phyloP scores from a whole-genome alignment of 331 rosid species.

The Ulmus americana region DNA sequence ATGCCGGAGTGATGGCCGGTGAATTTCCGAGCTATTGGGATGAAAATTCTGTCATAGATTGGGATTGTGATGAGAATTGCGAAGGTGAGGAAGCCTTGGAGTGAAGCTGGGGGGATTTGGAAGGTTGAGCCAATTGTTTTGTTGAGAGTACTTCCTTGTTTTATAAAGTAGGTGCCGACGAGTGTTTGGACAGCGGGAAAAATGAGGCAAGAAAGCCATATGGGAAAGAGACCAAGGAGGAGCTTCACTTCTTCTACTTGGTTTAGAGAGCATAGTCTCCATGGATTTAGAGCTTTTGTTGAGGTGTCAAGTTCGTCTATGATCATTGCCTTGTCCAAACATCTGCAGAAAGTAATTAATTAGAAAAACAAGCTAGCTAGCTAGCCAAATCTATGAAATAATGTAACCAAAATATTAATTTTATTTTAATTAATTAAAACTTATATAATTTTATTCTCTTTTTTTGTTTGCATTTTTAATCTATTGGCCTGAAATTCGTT shows the following conservation, averaged over 20 bases:
- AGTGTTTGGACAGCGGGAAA: constrained; percentile 18
- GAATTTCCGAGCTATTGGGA: constrained; percentile 19
- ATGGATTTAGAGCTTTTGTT: constrained; percentile 24
- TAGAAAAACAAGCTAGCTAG: not conserved
- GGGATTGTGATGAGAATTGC: constrained; percentile 8
- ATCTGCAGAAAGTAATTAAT: constrained; percentile 15
- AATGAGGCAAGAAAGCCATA: constrained; percentile 28
- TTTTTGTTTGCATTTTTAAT: not conserved
- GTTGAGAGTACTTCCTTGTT: constrained; percentile 32
- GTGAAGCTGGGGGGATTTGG: constrained; percentile 40
- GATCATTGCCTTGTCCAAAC: constrained; percentile 34
- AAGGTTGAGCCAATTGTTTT: constrained; percentile 29
- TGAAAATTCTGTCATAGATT: constrained; percentile 19
- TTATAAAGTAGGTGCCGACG: constrained; percentile 22
- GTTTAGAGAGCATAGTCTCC: constrained; percentile 29
- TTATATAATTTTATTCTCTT: not conserved
- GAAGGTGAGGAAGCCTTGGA: constrained; percentile 19
- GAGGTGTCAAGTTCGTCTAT: constrained; percentile 24
- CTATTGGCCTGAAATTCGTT: no score
- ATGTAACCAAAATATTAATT: not conserved
- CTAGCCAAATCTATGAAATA: not conserved
- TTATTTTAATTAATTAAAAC: not conserved
- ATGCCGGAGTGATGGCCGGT: constrained; percentile 25
- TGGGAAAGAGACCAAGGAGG: constrained; percentile 23
- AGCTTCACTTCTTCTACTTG: constrained; percentile 39